phyloP scores from a whole-genome alignment of 768 basidiomycete genomes.

The Favolaschia claudopus region DNA sequence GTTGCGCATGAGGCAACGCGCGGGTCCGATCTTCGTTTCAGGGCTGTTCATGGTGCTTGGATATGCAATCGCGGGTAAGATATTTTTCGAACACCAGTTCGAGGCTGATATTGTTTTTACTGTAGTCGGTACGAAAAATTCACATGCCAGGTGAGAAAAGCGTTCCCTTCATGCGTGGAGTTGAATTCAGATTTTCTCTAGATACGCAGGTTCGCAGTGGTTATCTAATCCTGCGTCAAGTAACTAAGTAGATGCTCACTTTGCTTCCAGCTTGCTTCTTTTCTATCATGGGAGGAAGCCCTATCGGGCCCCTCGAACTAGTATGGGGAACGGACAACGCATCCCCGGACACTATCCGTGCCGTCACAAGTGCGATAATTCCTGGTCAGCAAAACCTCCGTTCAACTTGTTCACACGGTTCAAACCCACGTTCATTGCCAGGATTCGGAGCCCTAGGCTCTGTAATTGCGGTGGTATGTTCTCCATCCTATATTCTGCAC shows the following conservation, averaged over 20 bases:
- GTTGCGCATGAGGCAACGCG: constrained; percentile 46
- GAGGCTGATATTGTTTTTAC: background rate
- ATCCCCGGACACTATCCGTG: constrained; percentile 56
- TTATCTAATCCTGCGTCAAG: too few relatives aligned
- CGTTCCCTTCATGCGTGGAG: background rate
- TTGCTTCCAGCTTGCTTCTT: constrained; percentile 58
- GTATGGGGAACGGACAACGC: constrained; percentile 59
- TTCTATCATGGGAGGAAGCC: constrained; percentile 46
- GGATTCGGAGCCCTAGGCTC: constrained; percentile 53
- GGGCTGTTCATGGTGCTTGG: constrained; percentile 48
- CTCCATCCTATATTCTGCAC: background rate
- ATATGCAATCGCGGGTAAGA: constrained; percentile 50
- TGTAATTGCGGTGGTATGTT: constrained; percentile 48
- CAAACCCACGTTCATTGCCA: constrained; percentile 9
- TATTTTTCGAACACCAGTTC: background rate
- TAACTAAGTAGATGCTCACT: too few relatives aligned
- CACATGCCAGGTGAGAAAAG: constrained; percentile 40
- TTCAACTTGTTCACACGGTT: background rate
- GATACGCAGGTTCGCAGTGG: too few relatives aligned
- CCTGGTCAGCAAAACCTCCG: constrained; percentile 40
- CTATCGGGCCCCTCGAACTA: constrained; percentile 50
- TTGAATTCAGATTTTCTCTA: constrained; percentile 9
- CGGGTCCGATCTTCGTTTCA: constrained; percentile 43
- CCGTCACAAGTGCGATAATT: constrained; percentile 52
- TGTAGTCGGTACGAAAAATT: constrained; percentile 40